Base-by-base conservation (phyloP, 2,329 filamentous ascomycete species). In the Trichoderma aggressivum region DNA sequence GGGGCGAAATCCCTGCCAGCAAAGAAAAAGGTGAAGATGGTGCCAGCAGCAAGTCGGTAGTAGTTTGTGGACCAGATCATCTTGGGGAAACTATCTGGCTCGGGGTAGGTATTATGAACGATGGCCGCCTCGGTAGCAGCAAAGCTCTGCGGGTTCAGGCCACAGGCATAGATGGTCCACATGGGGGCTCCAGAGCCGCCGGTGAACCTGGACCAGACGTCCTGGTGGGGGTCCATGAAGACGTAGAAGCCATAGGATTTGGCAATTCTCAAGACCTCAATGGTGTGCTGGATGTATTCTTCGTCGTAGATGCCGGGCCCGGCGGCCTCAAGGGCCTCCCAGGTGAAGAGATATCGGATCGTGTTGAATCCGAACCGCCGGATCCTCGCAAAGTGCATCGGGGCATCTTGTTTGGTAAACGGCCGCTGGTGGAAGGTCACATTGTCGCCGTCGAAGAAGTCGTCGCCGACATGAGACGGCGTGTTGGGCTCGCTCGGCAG, bases 51-150 rank as follows among this genome's bases (percentile, higher is more conserved):
- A 63, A 98, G 85, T 28, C 96, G 89, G 73, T 90, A 92, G 81
- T 99, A 99, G 79, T 99, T 99, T 65, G 97, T 98, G 18, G 95
- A 94, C 96, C 96, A 99, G 71, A 98, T 95, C 97, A 99, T 99
- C 83, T 98, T 98, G 28, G 96, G 96, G 75, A 95, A 99, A 1
- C 91, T 87, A 30, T 90, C 90, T 10, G 94, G 94, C 24, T 97
- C 88, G 11, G 93, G 90, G 78, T 93, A 98, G 2, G 93, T 97
- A 78, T 98, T 99, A 67, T 99, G 96, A 7, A 99, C 95, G 72
- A 98, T 88, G 47, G 96, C 94, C 5, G 95, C 95, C 81, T 98
- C 92, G 16, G 94, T 99, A 24, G 89, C 90, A 66, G 90, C 89
- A 78, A 99, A 98, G 74, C 88, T 90, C 79, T 91, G 87, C 0